Base-by-base conservation (phyloP, 208 protist species). In the Crithidia expoeki region DNA sequence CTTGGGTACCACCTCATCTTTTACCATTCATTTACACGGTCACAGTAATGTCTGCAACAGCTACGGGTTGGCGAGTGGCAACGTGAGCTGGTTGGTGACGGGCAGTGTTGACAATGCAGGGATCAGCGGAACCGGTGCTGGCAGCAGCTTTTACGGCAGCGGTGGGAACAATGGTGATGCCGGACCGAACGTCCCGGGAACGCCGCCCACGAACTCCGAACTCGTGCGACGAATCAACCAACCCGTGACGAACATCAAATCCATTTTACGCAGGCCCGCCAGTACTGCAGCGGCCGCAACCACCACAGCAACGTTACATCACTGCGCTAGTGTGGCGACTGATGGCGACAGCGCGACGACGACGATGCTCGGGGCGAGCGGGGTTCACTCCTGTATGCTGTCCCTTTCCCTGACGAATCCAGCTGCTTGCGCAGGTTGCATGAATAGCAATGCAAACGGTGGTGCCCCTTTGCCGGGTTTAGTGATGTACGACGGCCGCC, bases 151-250 rank as follows among this genome's bases (percentile, higher is more conserved):
- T 19, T 40, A 32, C 1, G 21, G 44, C n/a, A 23, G 42, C 23
- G 21, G 5, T 23, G 17, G 42, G 2, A 40, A 19, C 25, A 19
- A 12, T 46, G 44, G 32, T 4, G 36, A 9, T 12, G 19, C 56
- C 14, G 2, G 21, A 0, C 2, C 38, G 38, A 30, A 7, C 57
- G 23, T 27, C n/a, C 4, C 28, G 23, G 46, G 59, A 17, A 67
- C 49, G 42, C 61, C 61, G 14, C 61, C 61, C 21, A 67, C 72
- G 17, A 77, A 71, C 58, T 71, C 57, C 10, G 72, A 77, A 6
- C 38, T 77, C 5, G 56, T 77, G n/a, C 72, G 49, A 10, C 56
- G 67, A 58, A 72, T 77, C 58, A 60, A 68, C 27, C 56, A 70
- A 27, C 51, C 72, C 11, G 38, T 58, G 0, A 70, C 36, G 38